These are phyloP conservation scores for Canavalia ensiformis DNA, from an alignment of 306 rosid genomes.

Conservation along the genomic window DNA sequence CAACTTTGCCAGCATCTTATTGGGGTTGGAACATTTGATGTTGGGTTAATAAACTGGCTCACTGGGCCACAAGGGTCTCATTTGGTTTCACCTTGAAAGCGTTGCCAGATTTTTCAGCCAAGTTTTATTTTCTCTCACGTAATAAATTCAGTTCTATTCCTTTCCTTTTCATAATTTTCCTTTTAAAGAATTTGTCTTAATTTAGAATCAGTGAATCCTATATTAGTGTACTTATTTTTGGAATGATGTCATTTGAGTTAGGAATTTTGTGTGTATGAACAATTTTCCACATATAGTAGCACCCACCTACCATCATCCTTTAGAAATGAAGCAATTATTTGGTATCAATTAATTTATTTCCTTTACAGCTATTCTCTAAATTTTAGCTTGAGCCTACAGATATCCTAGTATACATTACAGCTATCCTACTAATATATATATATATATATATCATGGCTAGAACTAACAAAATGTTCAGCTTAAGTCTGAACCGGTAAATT, in stretches of 20 bases:
- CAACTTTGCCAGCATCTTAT: not conserved
- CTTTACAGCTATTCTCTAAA: not conserved
- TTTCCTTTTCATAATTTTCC: not conserved
- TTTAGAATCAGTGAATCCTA: not conserved
- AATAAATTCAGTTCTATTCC: not conserved
- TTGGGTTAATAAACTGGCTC: not conserved
- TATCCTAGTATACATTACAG: no score
- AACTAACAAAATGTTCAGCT: no score
- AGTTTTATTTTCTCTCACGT: not conserved
- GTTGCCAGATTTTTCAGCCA: not conserved
- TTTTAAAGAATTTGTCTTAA: not conserved
- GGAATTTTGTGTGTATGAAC: not conserved
- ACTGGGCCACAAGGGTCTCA: not conserved
- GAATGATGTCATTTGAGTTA: not conserved
- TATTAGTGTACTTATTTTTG: not conserved
- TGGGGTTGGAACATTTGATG: conserved; percentile 19
- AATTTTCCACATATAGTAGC: not conserved
- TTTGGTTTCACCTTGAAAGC: not conserved
- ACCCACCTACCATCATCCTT: not conserved
- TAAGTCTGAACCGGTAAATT: no score
- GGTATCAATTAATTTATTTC: not conserved
- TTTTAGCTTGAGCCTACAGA: no score
- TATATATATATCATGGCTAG: no score
- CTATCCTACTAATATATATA: no score
- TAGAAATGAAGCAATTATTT: not conserved